Percentiles rank a stretch among this genome's conserved stretches.
phyloP scores from a whole-genome alignment of 371 early-diverging fungal species.

The Mucor saturninus region DNA sequence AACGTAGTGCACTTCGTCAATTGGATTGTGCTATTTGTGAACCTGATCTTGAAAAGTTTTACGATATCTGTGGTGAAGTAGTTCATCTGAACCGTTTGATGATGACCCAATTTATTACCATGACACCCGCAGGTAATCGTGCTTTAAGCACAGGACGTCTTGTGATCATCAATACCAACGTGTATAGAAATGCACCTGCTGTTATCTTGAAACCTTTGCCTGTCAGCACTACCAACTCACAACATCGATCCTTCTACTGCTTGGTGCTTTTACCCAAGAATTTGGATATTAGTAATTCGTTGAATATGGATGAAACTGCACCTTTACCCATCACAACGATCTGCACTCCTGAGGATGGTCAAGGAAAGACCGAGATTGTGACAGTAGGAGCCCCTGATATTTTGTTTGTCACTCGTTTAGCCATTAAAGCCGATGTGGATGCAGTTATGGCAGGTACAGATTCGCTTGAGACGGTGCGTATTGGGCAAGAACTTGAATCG shows the following conservation, averaged over 20 bases:
- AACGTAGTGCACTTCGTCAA: constrained; percentile 61
- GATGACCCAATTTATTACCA: constrained; percentile 61
- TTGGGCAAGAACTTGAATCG: constrained; percentile 57
- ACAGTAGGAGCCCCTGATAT: constrained; percentile 69
- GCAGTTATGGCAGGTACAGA: constrained; percentile 51
- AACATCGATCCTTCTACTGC: constrained; percentile 56
- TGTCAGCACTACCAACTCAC: constrained; percentile 27
- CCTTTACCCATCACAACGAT: constrained; percentile 72
- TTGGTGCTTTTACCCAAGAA: constrained; percentile 46
- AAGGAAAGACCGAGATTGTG: constrained; percentile 54
- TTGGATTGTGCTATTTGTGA: constrained; percentile 88
- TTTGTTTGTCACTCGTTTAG: constrained; percentile 61
- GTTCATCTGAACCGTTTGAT: constrained; percentile 62
- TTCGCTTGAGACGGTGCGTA: constrained; percentile 48
- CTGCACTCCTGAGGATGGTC: constrained; percentile 49
- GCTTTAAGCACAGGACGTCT: constrained; percentile 73
- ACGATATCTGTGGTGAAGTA: constrained; percentile 67
- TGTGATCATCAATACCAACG: constrained; percentile 72
- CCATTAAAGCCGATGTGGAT: constrained; percentile 51
- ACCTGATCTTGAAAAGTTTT: constrained; percentile 75
- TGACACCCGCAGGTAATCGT: constrained; percentile 66
- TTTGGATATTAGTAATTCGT: constrained; percentile 17
- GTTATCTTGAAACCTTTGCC: constrained; percentile 63
- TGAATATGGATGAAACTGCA: constrained; percentile 36
- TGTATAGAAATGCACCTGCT: constrained; percentile 72